A percentile compares a stretch with the other conserved stretches of the same genome.
These are phyloP conservation scores for Dryadomyces quercus-mongolicae DNA, from an alignment of 2,329 filamentous ascomycete species.

Conservation along the genomic window DNA sequence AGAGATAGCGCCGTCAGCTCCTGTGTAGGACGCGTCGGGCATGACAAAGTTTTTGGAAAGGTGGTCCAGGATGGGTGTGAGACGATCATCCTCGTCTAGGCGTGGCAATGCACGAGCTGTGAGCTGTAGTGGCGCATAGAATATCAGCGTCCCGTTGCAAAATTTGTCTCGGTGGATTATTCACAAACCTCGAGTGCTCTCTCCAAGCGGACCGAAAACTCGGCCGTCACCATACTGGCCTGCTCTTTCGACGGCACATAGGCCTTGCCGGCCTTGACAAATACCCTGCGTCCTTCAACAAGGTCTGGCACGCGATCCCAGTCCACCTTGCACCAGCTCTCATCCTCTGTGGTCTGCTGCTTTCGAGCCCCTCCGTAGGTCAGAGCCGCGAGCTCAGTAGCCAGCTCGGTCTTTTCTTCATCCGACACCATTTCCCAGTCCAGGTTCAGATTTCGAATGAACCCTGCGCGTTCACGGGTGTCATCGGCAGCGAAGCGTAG, in stretches of 20 bases:
- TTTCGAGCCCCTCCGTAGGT: constrained; percentile 25
- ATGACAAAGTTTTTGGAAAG: constrained; percentile 94
- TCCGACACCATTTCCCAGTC: constrained; percentile 76
- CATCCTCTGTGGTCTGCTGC: constrained; percentile 49
- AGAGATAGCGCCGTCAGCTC: constrained; percentile 45
- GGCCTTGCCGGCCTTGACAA: constrained; percentile 70
- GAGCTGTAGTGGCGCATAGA: constrained; percentile 34
- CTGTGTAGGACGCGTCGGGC: constrained; percentile 71
- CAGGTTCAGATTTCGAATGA: constrained; percentile 65
- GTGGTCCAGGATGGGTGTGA: constrained; percentile 56
- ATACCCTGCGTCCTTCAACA: constrained; percentile 66
- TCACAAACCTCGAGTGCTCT: constrained; percentile 62
- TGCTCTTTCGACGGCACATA: constrained; percentile 86
- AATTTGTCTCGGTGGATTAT: neutral
- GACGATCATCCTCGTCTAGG: constrained; percentile 89
- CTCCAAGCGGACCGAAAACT: constrained; percentile 72
- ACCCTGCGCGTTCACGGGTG: constrained; percentile 56
- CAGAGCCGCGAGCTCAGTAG: constrained; percentile 47
- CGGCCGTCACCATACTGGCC: constrained; percentile 74
- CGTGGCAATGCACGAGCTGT: constrained; percentile 85
- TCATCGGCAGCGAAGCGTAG: constrained; percentile 72
- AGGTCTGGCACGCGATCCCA: constrained; percentile 90
- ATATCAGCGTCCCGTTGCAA: neutral
- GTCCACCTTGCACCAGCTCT: constrained; percentile 91
- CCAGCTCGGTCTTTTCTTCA: constrained; percentile 59